Percentiles rank a stretch among this genome's conserved stretches.
Evolutionary conservation across 352 stramenopile genomes (phyloP).

Genomic region (Pythium folliculosum): DNA sequence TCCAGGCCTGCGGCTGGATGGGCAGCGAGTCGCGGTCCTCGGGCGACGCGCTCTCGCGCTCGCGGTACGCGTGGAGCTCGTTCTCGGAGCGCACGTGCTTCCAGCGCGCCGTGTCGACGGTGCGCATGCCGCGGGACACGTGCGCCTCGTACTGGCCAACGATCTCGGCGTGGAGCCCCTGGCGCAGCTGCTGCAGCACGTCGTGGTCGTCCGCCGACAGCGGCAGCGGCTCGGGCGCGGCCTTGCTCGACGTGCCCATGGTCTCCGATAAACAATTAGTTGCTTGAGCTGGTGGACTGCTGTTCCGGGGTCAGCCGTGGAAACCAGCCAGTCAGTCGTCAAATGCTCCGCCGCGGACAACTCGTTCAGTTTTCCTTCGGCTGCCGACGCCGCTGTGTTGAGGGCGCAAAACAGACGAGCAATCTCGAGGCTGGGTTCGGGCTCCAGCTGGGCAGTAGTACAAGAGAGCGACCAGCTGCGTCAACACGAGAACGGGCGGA

Average conservation of each 20-base stretch:
- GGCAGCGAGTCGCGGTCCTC: slow-evolving; percentile 4
- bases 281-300: not conserved
- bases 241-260: not conserved
- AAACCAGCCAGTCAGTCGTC: not conserved
- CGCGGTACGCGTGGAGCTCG: slow-evolving; percentile 39
- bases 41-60: slow-evolving; percentile 17
- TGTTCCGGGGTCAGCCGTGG: no score
- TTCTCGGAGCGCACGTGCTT: slow-evolving; percentile 43
- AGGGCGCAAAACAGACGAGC: not conserved
- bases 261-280: not conserved
- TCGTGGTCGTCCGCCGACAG: slow-evolving; percentile 2
- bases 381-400: not conserved
- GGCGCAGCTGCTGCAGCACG: slow-evolving; percentile 5
- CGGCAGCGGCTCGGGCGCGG: not conserved
- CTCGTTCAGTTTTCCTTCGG: no score
- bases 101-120: slow-evolving; percentile 38
- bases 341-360: not conserved
- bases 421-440: not conserved
- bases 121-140: not conserved
- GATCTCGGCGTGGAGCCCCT: slow-evolving; percentile 25
- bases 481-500: slow-evolving; percentile 1
- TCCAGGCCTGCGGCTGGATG: slow-evolving; percentile 5
- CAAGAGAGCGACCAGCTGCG: not conserved
- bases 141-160: slow-evolving; percentile 34
- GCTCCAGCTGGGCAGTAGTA: not conserved